phyloP scores from a whole-genome alignment of 2,329 filamentous ascomycete species.

The Talaromyces atroroseus region DNA sequence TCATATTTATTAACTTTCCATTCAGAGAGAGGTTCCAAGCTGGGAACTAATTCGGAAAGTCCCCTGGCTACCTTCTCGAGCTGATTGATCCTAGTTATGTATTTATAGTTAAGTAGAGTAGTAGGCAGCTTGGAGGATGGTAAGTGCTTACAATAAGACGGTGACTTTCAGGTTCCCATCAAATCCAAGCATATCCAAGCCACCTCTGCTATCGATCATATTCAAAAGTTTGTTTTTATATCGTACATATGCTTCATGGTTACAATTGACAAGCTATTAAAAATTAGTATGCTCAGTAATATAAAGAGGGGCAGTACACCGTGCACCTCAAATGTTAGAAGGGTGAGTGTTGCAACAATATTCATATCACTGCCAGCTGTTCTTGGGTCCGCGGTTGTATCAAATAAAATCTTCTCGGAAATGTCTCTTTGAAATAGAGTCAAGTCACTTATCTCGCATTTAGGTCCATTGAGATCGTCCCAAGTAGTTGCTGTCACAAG shows the following conservation, averaged over 20 bases:
- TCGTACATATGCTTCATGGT: conserved; percentile 12
- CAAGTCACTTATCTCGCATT: conserved; percentile 14
- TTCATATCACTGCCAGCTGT: not conserved
- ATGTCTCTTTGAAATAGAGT: conserved; percentile 16
- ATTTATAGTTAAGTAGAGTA: not conserved
- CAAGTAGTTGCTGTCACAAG: conserved; percentile 20
- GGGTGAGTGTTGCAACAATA: conserved; percentile 1
- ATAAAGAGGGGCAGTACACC: not conserved
- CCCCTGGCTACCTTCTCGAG: conserved; percentile 3
- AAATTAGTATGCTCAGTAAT: not conserved
- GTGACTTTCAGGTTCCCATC: conserved; percentile 15
- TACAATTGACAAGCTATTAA: conserved; percentile 15
- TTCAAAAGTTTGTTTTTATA: conserved; percentile 11
- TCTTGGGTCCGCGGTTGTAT: conserved; percentile 8
- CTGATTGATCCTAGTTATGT: not conserved
- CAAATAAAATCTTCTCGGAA: conserved; percentile 13
- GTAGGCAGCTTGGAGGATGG: too few relatives aligned
- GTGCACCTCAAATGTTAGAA: conserved; percentile 12
- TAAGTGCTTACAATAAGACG: conserved; percentile 7
- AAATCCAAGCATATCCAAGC: conserved; percentile 14
- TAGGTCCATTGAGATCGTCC: conserved; percentile 16
- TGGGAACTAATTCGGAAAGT: not conserved
- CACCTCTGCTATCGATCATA: conserved; percentile 12
- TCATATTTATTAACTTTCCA: not conserved
- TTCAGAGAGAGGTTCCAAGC: not conserved